Evolutionary conservation across 306 rosid genomes (phyloP).

Genomic region (Biancaea sappan): DNA sequence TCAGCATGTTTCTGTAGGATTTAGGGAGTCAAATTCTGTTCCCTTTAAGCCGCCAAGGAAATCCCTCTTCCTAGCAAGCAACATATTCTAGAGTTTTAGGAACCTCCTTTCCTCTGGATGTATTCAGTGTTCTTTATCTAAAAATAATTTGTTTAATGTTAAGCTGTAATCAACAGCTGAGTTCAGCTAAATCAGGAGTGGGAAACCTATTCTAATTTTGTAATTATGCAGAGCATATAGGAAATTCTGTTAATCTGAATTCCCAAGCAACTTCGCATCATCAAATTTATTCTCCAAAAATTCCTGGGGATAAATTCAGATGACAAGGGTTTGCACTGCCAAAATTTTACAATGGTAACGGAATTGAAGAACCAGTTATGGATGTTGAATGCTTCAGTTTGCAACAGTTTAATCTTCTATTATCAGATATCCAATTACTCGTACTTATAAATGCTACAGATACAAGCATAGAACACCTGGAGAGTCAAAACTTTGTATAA

Average conservation of each 20-base stretch:
- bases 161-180: neutral
- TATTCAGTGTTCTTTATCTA: neutral
- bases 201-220: neutral
- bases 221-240: neutral
- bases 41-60: neutral
- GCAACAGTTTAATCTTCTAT: conserved; percentile 1
- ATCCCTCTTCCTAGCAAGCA: neutral
- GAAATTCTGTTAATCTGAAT: neutral
- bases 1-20: neutral
- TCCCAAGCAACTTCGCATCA: neutral
- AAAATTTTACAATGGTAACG: conserved; percentile 17
- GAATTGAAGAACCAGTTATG: neutral
- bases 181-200: neutral
- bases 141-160: neutral
- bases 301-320: neutral
- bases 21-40: neutral
- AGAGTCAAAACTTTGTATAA: conserved; percentile 26
- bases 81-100: neutral
- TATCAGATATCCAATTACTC: conserved; percentile 3
- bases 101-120: neutral
- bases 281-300: neutral
- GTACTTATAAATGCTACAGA: neutral
- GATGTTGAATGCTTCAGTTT: conserved; percentile 1
- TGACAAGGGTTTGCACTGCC: neutral
- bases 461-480: conserved; percentile 20